Evolutionary conservation across 108 stramenopile genomes (phyloP), one percentile per base, ranked within the genome.

Genomic region (Hondaea fermentalgiana): DNA sequence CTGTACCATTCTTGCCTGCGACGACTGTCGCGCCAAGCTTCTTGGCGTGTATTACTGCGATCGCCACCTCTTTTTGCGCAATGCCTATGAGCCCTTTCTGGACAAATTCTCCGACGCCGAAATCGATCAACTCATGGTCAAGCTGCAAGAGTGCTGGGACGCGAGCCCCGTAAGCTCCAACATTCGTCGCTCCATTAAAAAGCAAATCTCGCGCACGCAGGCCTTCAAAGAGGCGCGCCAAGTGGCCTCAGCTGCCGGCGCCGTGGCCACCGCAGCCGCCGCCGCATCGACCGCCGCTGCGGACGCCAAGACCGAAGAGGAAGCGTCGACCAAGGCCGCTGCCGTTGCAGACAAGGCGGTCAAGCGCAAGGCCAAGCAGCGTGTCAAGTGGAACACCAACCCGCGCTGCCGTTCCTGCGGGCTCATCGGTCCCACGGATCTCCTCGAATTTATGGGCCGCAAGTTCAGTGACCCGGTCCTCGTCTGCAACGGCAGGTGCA

Each of bases 31-130:
- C 25, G 57, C 28, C 51, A 89, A 51, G 49, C 58, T 72, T 17
- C 44, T 44, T 8, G 72, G 72, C 72, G 88, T 72, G 28, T 89
- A 89, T 43, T 76, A 89, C 72, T 89, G 88, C 42, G 51, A 55
- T 44, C 69, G 69, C 35, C 88, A 89, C 88, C 28, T 21, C 23
- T 72, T 51, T 35, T 87, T 83, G 49, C 45, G 28, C n/a, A 45
- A 45, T 0, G 49, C 51, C 6, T 83, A 83, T 23, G 76, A 83
- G 51, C 76, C 76, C n/a, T 83, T 83, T 35, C 5, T 83, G 17
- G 76, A 83, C 49, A 47, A 53, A 45, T 83, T 83, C 76, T 47
- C 45, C 51, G 45, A 53, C 12, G 49, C 12, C 19, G 76, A 83
- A 45, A 43, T 83, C 51, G 76, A 83, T 12, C 8, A 83, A 23